These are phyloP conservation scores for Blastocystis sp. DNA, from an alignment of 352 stramenopile genomes.

Conservation along the genomic window DNA sequence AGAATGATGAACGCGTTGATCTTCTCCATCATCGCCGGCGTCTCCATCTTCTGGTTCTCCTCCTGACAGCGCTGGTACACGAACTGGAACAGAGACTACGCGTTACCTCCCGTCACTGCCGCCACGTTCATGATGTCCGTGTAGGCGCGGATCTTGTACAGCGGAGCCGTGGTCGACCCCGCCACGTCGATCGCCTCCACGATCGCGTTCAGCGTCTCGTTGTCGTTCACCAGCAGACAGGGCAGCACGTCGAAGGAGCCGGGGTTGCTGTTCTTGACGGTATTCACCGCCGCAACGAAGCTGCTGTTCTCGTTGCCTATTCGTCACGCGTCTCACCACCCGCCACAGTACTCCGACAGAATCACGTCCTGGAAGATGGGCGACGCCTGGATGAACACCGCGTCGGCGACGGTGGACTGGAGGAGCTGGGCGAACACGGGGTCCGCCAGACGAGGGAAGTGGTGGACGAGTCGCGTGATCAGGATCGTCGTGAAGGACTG, in stretches of 20 bases:
- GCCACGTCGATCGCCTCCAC: not conserved
- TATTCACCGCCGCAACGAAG: conserved; percentile 16
- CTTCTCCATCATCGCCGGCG: conserved; percentile 33
- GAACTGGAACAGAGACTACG: conserved; percentile 30
- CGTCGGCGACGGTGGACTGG: conserved; percentile 15
- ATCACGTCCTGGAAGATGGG: conserved; percentile 28
- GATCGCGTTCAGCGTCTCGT: not conserved
- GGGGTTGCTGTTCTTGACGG: not conserved
- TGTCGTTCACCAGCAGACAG: not conserved
- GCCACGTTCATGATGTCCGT: conserved; percentile 15
- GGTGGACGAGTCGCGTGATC: not conserved
- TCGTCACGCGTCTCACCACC: not conserved
- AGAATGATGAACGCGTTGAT: conserved; percentile 32
- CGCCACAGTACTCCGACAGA: not conserved
- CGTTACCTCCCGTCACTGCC: not conserved
- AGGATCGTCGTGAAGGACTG: conserved; percentile 28
- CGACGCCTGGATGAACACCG: conserved; percentile 31
- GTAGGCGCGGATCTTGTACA: conserved; percentile 26
- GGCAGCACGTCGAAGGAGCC: not conserved
- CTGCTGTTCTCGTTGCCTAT: not conserved
- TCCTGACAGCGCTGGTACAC: conserved; percentile 25
- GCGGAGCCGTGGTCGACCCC: not conserved
- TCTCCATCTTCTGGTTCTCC: conserved; percentile 24
- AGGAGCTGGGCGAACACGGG: conserved; percentile 33
- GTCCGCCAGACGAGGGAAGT: conserved; percentile 12